Percentiles rank a stretch among this genome's conserved stretches.
Evolutionary conservation across 2,329 filamentous ascomycete genomes (phyloP).

Genomic region (Calonectria leucothoes): DNA sequence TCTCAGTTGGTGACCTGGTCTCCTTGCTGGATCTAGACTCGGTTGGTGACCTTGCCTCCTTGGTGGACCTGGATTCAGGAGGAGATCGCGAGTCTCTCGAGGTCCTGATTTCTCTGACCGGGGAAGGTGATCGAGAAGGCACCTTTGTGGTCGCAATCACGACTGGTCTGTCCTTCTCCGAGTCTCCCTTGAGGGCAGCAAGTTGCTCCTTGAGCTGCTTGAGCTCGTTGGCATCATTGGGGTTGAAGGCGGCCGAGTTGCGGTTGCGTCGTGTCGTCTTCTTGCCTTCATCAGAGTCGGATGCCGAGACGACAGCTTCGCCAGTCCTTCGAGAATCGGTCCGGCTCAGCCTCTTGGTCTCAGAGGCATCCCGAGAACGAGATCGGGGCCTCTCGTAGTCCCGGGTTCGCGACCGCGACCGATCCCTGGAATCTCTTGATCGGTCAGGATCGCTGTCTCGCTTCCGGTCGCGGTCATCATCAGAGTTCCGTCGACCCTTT

Average conservation of each 20-base stretch:
- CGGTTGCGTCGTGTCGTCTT: conserved; percentile 52
- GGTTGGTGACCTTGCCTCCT: neutral
- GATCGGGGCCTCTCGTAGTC: conserved; percentile 34
- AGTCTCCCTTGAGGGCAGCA: conserved; percentile 52
- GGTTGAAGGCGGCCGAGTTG: conserved; percentile 59
- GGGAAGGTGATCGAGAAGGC: conserved; percentile 36
- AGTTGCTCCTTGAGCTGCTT: conserved; percentile 63
- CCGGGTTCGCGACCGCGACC: conserved; percentile 31
- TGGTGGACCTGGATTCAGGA: conserved; percentile 23
- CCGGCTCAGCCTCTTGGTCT: conserved; percentile 46
- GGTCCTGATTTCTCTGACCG: conserved; percentile 25
- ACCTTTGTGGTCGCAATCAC: conserved; percentile 39
- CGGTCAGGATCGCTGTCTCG: conserved; percentile 36
- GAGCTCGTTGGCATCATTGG: conserved; percentile 63
- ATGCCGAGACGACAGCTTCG: conserved; percentile 48
- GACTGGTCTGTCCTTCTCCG: conserved; percentile 35
- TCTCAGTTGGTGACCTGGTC: neutral
- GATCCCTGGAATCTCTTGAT: conserved; percentile 22
- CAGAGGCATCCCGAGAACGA: conserved; percentile 20
- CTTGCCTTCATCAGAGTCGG: conserved; percentile 57
- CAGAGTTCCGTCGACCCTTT: conserved; percentile 44
- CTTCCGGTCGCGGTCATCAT: conserved; percentile 44
- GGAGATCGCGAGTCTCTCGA: neutral
- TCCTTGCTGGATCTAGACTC: conserved; percentile 24
- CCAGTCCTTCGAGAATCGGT: conserved; percentile 51